Evolutionary conservation across 345 rosid genomes (phyloP).

Genomic region (Tarenaya hassleriana): DNA sequence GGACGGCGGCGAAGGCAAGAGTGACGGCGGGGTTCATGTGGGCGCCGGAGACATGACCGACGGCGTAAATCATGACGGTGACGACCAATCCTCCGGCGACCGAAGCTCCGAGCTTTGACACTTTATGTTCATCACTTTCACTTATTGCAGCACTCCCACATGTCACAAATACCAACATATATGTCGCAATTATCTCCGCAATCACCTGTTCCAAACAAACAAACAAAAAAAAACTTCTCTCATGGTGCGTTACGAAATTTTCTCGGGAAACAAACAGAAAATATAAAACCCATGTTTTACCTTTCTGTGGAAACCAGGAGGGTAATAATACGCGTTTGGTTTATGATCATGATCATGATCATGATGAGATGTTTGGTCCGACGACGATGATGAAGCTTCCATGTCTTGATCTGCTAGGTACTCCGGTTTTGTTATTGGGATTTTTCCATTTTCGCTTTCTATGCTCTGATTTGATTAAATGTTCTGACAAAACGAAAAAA

Average conservation of each 20-base stretch:
- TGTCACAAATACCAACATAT: slow-evolving; percentile 51
- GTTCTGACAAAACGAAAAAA: too few relatives aligned
- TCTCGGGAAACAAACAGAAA: not conserved
- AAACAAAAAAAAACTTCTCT: not conserved
- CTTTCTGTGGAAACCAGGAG: not conserved
- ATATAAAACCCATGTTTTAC: too few relatives aligned
- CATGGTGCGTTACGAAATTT: not conserved
- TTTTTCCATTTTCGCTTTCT: too few relatives aligned
- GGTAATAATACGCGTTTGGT: not conserved
- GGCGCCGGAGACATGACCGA: slow-evolving; percentile 70
- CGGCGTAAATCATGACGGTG: slow-evolving; percentile 63
- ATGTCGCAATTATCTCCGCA: slow-evolving; percentile 55
- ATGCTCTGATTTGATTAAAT: too few relatives aligned
- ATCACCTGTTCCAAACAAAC: slow-evolving; percentile 29
- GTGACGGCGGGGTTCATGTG: slow-evolving; percentile 80
- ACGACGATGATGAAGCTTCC: not conserved
- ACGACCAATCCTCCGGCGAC: slow-evolving; percentile 58
- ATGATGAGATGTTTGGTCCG: too few relatives aligned
- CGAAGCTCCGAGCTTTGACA: slow-evolving; percentile 50
- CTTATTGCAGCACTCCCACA: slow-evolving; percentile 46
- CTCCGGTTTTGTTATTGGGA: too few relatives aligned
- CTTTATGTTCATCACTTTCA: slow-evolving; percentile 26
- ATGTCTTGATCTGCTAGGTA: not conserved
- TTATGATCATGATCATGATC: too few relatives aligned
- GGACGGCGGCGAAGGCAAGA: slow-evolving; percentile 44